These are phyloP conservation scores for Suillus tomentosus DNA, from an alignment of 768 basidiomycete genomes.

Conservation along the genomic window DNA sequence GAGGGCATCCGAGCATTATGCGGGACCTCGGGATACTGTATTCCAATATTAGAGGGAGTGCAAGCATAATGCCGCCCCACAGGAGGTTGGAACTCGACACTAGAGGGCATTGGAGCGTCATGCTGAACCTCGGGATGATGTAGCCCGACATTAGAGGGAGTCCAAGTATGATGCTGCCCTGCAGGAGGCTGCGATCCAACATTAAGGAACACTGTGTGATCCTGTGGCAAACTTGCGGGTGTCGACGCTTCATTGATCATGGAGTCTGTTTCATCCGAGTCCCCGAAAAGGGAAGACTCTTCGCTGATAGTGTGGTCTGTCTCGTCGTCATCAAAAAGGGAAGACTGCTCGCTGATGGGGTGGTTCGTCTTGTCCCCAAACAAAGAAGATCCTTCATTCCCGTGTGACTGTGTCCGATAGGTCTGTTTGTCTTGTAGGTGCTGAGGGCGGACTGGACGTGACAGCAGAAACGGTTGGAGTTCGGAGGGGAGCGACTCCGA, in stretches of 20 bases:
- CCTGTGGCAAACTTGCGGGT: neutral
- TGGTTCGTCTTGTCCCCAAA: neutral
- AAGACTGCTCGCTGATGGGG: neutral
- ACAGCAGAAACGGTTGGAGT: slow-evolving; percentile 25
- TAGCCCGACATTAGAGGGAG: neutral
- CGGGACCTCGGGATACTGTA: neutral
- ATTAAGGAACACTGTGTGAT: neutral
- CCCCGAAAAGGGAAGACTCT: neutral
- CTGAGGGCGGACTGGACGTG: slow-evolving; percentile 5
- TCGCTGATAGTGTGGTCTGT: neutral
- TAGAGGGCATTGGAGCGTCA: neutral
- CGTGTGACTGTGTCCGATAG: slow-evolving; percentile 26
- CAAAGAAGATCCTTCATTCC: neutral
- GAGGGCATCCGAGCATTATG: neutral
- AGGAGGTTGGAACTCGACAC: neutral
- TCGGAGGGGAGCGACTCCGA: slow-evolving; percentile 23
- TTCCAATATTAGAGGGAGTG: neutral
- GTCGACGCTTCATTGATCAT: neutral
- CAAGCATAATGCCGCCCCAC: neutral
- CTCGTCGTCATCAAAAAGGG: neutral
- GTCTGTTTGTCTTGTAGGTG: slow-evolving; percentile 22
- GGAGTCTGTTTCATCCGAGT: neutral
- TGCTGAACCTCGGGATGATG: neutral
- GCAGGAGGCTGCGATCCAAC: neutral
- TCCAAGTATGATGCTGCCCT: neutral